Evolutionary conservation across 192 early-diverging fungal species (phyloP).

Genomic region (Entomortierella chlamydospora): DNA sequence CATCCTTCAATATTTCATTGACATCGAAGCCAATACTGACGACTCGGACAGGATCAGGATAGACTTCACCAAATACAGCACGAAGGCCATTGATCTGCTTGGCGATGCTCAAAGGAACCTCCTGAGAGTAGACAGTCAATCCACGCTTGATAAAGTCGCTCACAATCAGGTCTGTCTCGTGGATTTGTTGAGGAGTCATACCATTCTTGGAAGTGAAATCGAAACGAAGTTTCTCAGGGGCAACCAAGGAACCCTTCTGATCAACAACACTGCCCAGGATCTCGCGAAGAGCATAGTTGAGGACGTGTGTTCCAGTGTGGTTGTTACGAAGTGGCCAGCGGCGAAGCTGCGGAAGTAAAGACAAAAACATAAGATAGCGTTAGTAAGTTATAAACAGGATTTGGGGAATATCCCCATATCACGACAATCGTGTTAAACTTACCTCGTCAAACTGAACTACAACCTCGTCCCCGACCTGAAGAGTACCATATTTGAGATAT

Average conservation of each 20-base stretch:
- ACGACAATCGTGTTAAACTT: background rate
- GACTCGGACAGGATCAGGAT: slow-evolving; percentile 98
- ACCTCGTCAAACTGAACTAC: slow-evolving; percentile 88
- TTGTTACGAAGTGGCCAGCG: slow-evolving; percentile 93
- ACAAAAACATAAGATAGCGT: background rate
- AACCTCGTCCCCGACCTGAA: slow-evolving; percentile 77
- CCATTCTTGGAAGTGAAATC: slow-evolving; percentile 88
- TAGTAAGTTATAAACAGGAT: too few species aligned
- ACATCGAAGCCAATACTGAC: slow-evolving; percentile 92
- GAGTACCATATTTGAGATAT: slow-evolving; percentile 88
- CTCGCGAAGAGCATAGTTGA: slow-evolving; percentile 94
- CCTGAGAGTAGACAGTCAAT: slow-evolving; percentile 81
- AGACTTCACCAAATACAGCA: slow-evolving; percentile 97
- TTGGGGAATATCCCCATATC: background rate
- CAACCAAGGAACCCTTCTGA: slow-evolving; percentile 96
- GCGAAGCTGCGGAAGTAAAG: slow-evolving; percentile 64
- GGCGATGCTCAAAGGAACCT: slow-evolving; percentile 85
- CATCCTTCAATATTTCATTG: slow-evolving; percentile 85
- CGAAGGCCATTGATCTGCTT: slow-evolving; percentile 91
- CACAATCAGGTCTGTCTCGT: slow-evolving; percentile 64
- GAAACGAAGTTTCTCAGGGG: slow-evolving; percentile 96
- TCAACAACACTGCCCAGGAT: slow-evolving; percentile 84
- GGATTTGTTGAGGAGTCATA: slow-evolving; percentile 50
- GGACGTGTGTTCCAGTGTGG: slow-evolving; percentile 95
- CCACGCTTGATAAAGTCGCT: slow-evolving; percentile 82